Base-by-base conservation (phyloP, 1,284 basidiomycete genomes). In the Cutaneotrichosporon sp. region DNA sequence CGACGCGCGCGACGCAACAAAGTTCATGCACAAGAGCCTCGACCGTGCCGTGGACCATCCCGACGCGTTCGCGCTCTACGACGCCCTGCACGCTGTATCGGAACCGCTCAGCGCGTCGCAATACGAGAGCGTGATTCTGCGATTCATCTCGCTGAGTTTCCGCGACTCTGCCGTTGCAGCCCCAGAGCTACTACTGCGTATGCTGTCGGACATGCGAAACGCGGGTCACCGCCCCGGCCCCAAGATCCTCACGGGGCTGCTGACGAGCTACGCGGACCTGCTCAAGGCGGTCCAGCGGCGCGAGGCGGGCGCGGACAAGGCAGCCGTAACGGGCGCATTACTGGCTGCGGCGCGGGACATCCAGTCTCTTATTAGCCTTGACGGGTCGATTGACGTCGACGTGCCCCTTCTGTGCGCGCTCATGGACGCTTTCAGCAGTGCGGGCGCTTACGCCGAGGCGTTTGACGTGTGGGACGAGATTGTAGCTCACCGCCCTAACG, bases 381-480 rank as follows among this genome's bases (percentile, higher is more conserved):
- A 96, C 65, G 79, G 84, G 9, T 79, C 80, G 17, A 76, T 94
- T 56, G 80, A 82, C 18, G 87, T 89, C 3, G 86, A 92, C 64
- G 78, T 83, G 12, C 51, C 49, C n/a, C 54, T 59, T 12, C 57
- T 55, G 33, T 48, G 43, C 2, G 40, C 57, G 17, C 51, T 59
- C 22, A 59, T 59, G 51, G 84, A 89, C 69, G 86, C 89, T 1
- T 97, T 96, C 74, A 84, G 87, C 62, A 83, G 84, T 20, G 79
- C 84, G 4, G 84, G 83, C 3, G 83, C 82, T 51, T 85, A 84
- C 54, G 77, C 75, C 1, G 84, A 87, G 56, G 85, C 87, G 8
- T 83, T 84, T 62, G 80, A 84, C 26, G 80, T 96, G 12, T 97
- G 91, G 90, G 83, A 90, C 58, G 80, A 81, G 58, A 79, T 94